Evolutionary conservation across 345 rosid genomes (phyloP).

Genomic region (Eucalyptus guilfoylei): DNA sequence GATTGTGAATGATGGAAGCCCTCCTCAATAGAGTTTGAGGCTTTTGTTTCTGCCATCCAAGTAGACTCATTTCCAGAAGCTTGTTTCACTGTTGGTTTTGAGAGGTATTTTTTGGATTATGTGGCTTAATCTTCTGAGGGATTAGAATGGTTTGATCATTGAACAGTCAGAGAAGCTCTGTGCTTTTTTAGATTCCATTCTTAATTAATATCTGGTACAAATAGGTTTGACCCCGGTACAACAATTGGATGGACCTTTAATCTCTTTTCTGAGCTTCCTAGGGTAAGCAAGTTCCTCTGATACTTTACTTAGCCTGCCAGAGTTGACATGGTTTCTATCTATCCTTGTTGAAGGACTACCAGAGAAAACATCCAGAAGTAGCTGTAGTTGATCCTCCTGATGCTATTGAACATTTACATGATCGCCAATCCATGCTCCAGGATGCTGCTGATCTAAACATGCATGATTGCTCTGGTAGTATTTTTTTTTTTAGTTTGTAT

Average conservation of each 20-base stretch:
- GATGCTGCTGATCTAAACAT: constrained; percentile 64
- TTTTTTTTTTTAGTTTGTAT: background rate
- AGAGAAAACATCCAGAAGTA: constrained; percentile 68
- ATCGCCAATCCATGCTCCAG: constrained; percentile 88
- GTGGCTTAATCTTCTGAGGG: background rate
- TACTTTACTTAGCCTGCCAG: background rate
- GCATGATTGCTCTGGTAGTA: constrained; percentile 44
- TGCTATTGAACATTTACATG: constrained; percentile 51
- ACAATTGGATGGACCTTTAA: background rate
- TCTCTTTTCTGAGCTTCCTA: background rate
- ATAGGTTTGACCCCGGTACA: background rate
- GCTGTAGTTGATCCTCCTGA: constrained; percentile 77
- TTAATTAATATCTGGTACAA: background rate
- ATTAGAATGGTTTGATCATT: background rate
- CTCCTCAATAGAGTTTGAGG: background rate
- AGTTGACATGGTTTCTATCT: background rate
- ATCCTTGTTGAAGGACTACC: constrained; percentile 48
- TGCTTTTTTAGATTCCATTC: background rate
- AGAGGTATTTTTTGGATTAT: background rate
- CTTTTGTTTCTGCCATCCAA: background rate
- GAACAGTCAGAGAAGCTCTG: background rate
- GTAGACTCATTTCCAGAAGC: background rate
- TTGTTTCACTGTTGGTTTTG: background rate
- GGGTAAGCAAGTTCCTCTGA: background rate
- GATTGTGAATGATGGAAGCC: background rate